phyloP scores from a whole-genome alignment of 1,139 yeast genomes.

The Yarrowia galli region DNA sequence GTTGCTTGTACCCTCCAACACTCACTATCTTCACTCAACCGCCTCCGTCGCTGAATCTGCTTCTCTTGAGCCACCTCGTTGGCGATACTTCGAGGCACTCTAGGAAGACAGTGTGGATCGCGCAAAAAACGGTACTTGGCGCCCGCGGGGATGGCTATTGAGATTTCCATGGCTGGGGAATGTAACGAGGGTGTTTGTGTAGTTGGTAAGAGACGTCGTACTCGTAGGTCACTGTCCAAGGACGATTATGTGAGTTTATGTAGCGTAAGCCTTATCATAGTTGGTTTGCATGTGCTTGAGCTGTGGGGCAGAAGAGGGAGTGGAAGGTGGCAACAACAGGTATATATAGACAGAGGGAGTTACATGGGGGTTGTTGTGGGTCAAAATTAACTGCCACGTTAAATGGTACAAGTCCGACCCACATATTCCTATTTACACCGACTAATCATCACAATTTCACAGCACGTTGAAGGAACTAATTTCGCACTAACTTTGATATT shows the following conservation, averaged over 20 bases:
- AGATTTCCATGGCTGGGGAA: constrained; percentile 29
- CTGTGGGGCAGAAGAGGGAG: not conserved
- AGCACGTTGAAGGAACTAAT: too few relatives aligned
- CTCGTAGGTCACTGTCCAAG: too few relatives aligned
- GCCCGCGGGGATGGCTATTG: constrained; percentile 43
- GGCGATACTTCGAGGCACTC: constrained; percentile 44
- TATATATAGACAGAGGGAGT: not conserved
- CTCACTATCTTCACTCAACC: constrained; percentile 44
- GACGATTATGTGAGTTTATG: constrained; percentile 31
- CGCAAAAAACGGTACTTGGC: constrained; percentile 47
- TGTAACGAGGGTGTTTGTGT: too few relatives aligned
- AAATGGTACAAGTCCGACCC: too few relatives aligned
- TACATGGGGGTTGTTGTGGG: not conserved
- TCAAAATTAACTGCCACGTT: not conserved
- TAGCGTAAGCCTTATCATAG: constrained; percentile 34
- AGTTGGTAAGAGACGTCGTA: too few relatives aligned
- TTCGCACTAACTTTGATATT: constrained; percentile 7
- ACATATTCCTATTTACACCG: too few relatives aligned
- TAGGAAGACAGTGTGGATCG: constrained; percentile 47
- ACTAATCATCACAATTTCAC: not conserved
- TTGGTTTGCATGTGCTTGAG: constrained; percentile 24
- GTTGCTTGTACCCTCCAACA: not conserved
- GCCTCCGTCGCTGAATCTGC: constrained; percentile 44
- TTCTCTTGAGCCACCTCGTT: constrained; percentile 44
- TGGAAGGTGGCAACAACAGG: not conserved